phyloP scores from a whole-genome alignment of 129 eudicot genomes.

The Gnaphalium uliginosum region DNA sequence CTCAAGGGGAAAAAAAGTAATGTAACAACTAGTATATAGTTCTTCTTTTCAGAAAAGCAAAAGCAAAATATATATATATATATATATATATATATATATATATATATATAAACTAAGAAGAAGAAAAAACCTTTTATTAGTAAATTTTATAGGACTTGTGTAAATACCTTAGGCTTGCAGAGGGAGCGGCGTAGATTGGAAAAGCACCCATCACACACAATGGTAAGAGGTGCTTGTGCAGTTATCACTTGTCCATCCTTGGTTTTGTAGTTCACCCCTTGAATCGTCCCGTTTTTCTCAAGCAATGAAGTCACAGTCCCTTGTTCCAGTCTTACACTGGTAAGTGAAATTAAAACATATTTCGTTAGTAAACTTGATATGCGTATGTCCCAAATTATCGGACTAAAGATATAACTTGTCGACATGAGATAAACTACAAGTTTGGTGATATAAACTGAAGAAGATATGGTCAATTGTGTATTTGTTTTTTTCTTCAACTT shows the following conservation, averaged over 20 bases:
- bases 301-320: slow-evolving; percentile 57
- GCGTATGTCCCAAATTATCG: neutral
- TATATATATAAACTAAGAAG: no score
- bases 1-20: neutral
- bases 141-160: neutral
- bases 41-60: neutral
- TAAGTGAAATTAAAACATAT: neutral
- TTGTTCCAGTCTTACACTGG: slow-evolving; percentile 50
- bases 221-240: slow-evolving; percentile 50
- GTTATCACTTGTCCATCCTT: slow-evolving; percentile 42
- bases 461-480: neutral
- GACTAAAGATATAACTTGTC: neutral
- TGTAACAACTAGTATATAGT: no score
- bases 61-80: no score
- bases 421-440: neutral
- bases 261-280: slow-evolving; percentile 50
- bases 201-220: slow-evolving; percentile 59
- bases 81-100: no score
- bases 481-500: neutral
- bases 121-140: neutral
- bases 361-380: slow-evolving; percentile 2
- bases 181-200: slow-evolving; percentile 51
- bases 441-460: neutral
- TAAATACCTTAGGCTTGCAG: slow-evolving; percentile 47
- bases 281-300: slow-evolving; percentile 40